A percentile compares a stretch with the other conserved stretches of the same genome.
Evolutionary conservation across 1,139 yeast species (phyloP).

Genomic region (Taphrina confusa): DNA sequence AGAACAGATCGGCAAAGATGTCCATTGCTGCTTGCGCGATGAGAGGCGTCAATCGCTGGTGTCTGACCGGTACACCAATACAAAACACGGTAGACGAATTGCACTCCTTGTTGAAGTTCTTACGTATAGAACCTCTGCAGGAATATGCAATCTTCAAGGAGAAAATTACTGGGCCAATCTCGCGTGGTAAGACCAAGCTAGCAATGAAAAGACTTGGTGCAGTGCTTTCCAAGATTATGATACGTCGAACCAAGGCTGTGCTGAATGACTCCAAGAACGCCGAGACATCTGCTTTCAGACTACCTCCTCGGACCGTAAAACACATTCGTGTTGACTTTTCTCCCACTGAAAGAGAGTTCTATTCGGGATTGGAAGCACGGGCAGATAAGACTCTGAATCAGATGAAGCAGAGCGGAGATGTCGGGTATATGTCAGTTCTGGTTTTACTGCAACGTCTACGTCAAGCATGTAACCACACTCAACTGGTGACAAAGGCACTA

Average conservation of each 20-base stretch:
- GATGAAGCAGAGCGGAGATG: constrained; percentile 52
- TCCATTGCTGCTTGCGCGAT: constrained; percentile 74
- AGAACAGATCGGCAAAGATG: constrained; percentile 77
- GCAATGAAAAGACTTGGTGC: constrained; percentile 81
- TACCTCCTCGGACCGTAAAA: constrained; percentile 72
- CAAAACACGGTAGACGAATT: constrained; percentile 84
- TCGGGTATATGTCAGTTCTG: constrained; percentile 73
- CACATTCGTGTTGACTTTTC: constrained; percentile 68
- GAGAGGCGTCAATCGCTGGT: constrained; percentile 63
- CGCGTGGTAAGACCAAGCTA: constrained; percentile 60
- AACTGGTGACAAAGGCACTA: constrained; percentile 26
- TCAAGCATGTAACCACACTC: constrained; percentile 81
- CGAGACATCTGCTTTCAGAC: constrained; percentile 69
- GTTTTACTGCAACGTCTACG: constrained; percentile 79
- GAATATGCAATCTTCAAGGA: constrained; percentile 83
- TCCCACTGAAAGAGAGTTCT: constrained; percentile 63
- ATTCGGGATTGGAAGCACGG: constrained; percentile 65
- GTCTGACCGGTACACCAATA: constrained; percentile 89
- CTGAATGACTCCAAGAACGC: constrained; percentile 53
- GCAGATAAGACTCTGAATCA: constrained; percentile 72
- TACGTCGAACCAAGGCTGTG: constrained; percentile 77
- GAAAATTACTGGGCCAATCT: constrained; percentile 80
- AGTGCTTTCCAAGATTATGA: constrained; percentile 73
- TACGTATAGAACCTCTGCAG: constrained; percentile 83
- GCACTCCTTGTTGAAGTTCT: constrained; percentile 70